Base-by-base conservation (phyloP, 2,329 filamentous ascomycete genomes). In the Diaporthe aspalathi region DNA sequence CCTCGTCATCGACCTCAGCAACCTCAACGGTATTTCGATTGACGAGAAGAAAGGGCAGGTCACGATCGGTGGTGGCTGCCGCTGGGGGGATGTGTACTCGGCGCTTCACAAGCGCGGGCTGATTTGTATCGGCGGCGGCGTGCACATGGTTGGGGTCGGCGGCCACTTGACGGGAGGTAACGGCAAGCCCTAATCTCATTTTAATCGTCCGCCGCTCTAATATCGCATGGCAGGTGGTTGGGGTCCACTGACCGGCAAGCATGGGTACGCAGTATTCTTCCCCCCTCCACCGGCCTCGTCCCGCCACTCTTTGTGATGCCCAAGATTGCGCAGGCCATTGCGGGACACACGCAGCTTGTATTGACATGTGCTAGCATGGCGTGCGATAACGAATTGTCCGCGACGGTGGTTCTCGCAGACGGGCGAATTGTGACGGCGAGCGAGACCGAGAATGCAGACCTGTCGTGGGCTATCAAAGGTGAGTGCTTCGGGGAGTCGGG, bases 161-260 rank as follows among this genome's bases (percentile, higher is more conserved):
- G 24, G 52, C 52, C 52, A 54, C n/a, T 22, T 54, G 52, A 54
- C 52, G 1, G 52, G 52, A 54, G 52, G 52, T 54, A 32, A 20
- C 32, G 2, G 1, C 2, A 12, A 2, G 1, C 27, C 1, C 3
- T 5, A 3, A 2, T n/a, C n/a, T 17, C 8, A 6, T 54, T 17
- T 8, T 6, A 32, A 3, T n/a, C 1, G 1, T 27, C n/a, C n/a
- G n/a, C 5, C 8, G 8, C 17, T 20, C 27, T 54, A 54, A 54
- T 35, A 0, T 12, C 17, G 9, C 9, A 32, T 4, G 3, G 9
- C 17, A 35, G 52, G 52, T 29, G 52, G 52, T 9, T 54, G 52
- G 52, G 52, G 27, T 20, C 27, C 52, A 1, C 29, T 54, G 29
- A 54, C 27, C 2, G 52, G 52, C 0, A 54, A 54, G 29, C 32